These are phyloP conservation scores for Aspergillus conjunctus DNA, from an alignment of 495 filamentous ascomycete species.

Conservation along the genomic window DNA sequence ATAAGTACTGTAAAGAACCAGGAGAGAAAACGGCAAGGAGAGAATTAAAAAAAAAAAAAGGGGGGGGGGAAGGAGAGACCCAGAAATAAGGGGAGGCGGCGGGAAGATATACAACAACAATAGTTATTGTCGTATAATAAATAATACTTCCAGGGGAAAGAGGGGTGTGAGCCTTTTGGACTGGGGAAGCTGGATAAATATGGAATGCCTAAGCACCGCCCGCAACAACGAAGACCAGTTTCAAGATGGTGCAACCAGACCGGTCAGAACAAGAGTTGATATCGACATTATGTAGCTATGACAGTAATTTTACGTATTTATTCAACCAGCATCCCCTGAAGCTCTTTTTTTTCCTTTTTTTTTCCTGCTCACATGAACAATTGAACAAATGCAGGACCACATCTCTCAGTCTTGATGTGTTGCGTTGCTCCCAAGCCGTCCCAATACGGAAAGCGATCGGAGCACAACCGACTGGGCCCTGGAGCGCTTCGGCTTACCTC, in stretches of 20 bases:
- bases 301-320: constrained; percentile 2
- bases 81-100: constrained; percentile 7
- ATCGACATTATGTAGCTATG: background rate
- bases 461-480: constrained; percentile 8
- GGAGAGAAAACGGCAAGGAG: background rate
- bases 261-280: background rate
- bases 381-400: constrained; percentile 30
- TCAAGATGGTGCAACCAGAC: constrained; percentile 22
- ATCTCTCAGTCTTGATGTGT: constrained; percentile 16
- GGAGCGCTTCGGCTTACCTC: constrained; percentile 41
- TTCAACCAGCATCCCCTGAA: background rate
- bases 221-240: background rate
- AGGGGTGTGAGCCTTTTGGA: background rate
- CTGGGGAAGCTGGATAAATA: constrained; percentile 11
- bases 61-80: background rate
- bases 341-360: constrained; percentile 28
- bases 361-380: constrained; percentile 39
- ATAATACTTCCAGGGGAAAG: background rate
- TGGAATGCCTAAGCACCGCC: constrained; percentile 4
- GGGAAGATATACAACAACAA: background rate
- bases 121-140: too few species aligned
- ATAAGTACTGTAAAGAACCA: background rate
- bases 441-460: constrained; percentile 17
- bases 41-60: background rate
- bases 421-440: background rate